Conservation (phyloP, 1,284 basidiomycete genomes). For the Melampsora larici-populina region DNA sequence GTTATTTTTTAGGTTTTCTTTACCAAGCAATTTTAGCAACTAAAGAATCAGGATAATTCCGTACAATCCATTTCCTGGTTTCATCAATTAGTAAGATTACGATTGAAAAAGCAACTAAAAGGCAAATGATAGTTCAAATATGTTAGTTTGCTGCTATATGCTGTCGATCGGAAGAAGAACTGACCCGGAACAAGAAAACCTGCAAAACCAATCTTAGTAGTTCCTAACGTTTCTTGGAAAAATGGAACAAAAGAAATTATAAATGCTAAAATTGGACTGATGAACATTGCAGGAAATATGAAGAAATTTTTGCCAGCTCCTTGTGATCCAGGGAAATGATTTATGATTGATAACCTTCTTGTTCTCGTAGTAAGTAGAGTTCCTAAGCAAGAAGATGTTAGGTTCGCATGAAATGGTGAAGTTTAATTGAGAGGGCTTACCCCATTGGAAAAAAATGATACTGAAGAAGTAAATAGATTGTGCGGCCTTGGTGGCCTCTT, state of each 20-base stretch:
- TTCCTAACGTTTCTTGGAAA: background rate
- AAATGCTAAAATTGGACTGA: conserved; percentile 59
- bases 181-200: conserved; percentile 55
- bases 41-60: conserved; percentile 50
- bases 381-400: no score
- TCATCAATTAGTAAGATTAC: conserved; percentile 54
- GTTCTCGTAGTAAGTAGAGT: conserved; percentile 59
- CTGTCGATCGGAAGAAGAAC: conserved; percentile 62
- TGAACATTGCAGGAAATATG: conserved; percentile 59
- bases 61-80: conserved; percentile 49
- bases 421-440: conserved; percentile 51
- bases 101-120: conserved; percentile 57
- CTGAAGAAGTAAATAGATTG: conserved; percentile 63
- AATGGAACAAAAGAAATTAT: conserved; percentile 57
- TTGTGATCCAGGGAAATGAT: conserved; percentile 56
- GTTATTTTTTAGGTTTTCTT: background rate
- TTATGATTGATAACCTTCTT: conserved; percentile 59
- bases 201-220: background rate
- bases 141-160: conserved; percentile 57
- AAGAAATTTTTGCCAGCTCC: conserved; percentile 54
- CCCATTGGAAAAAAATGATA: conserved; percentile 68
- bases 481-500: conserved; percentile 57
- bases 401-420: no score
- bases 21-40: conserved; percentile 52
- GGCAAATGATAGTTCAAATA: conserved; percentile 56